Evolutionary conservation across 495 filamentous ascomycete genomes (phyloP), one percentile per base, ranked within the genome.

Genomic region (Xanthoparmelia taractica): DNA sequence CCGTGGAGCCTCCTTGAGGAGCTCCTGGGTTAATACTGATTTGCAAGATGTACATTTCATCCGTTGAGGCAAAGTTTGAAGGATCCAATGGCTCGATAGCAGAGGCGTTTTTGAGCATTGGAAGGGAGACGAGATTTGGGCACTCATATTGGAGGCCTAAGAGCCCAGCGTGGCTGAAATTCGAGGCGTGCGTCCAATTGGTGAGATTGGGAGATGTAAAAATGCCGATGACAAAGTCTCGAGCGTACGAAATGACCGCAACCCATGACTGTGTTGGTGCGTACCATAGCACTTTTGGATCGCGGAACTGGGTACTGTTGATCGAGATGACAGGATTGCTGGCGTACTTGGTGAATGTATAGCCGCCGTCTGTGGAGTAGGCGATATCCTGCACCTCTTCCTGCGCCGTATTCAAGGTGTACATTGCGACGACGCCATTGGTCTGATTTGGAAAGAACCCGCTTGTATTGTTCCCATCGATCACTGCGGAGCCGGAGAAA

Each of bases 91-190:
- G 67, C 8, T 65, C 59, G 29, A 62, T 52, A 41, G 68, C 40
- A 23, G 68, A 70, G 8, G 57, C 62, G 29, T 72, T 64, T 27
- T 72, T 74, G 36, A 77, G 68, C 57, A 79, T 72, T 0, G 77
- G 79, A 62, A 82, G 70, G 48, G 71, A 50, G 2, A 81, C 73
- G 0, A 86, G 66, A 59, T 79, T 81, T 25, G 82, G 82, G 55
- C 82, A 84, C 67, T 86, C 83, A 74, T 82, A 85, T 43, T 81
- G 80, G 2, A 83, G 75, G 1, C 81, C 82, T n/a, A 82, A 69
- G 15, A 79, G 68, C 27, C 82, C 82, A 36, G 74, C 70, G 25
- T 78, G 76, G 0, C 79, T 75, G 67, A 86, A 85, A 55, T 84
- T 83, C 47, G 81, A 82, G 20, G 70, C 75, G 37, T 75, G 71